Percentiles rank a stretch among this genome's conserved stretches.
Conservation (phyloP, 768 basidiomycete genomes). For the Termitomyces sp. region DNA sequence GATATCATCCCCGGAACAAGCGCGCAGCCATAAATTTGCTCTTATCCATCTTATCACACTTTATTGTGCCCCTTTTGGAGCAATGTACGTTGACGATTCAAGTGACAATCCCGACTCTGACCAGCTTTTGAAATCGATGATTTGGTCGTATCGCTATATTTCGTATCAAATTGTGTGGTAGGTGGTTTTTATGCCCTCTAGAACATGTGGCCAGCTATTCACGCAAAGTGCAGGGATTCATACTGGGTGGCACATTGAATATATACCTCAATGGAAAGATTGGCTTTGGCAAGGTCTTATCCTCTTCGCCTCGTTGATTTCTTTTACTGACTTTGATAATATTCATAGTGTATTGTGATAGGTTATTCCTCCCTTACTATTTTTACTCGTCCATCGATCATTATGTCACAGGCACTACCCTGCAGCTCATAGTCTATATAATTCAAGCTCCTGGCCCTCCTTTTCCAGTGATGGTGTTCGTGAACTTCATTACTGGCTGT, state of each 20-base stretch:
- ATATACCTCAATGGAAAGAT: constrained; percentile 40
- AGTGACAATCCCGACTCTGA: neutral
- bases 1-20: neutral
- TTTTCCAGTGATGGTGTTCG: constrained; percentile 46
- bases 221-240: constrained; percentile 36
- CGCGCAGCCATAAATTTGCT: constrained; percentile 1
- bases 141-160: constrained; percentile 48
- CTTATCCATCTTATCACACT: constrained; percentile 35
- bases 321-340: neutral
- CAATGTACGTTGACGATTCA: constrained; percentile 13
- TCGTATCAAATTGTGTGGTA: constrained; percentile 31
- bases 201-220: neutral
- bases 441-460: constrained; percentile 45
- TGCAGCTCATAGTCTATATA: constrained; percentile 40
- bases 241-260: constrained; percentile 43
- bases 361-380: constrained; percentile 5
- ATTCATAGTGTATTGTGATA: constrained; percentile 16
- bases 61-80: constrained; percentile 40
- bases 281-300: constrained; percentile 46
- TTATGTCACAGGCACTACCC: constrained; percentile 30
- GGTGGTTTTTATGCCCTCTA: neutral
- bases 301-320: neutral
- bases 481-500: constrained; percentile 43
- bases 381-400: neutral
- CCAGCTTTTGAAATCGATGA: constrained; percentile 32